These are phyloP conservation scores for Lenwebbia sp. DNA, from an alignment of 345 rosid species.

Conservation along the genomic window DNA sequence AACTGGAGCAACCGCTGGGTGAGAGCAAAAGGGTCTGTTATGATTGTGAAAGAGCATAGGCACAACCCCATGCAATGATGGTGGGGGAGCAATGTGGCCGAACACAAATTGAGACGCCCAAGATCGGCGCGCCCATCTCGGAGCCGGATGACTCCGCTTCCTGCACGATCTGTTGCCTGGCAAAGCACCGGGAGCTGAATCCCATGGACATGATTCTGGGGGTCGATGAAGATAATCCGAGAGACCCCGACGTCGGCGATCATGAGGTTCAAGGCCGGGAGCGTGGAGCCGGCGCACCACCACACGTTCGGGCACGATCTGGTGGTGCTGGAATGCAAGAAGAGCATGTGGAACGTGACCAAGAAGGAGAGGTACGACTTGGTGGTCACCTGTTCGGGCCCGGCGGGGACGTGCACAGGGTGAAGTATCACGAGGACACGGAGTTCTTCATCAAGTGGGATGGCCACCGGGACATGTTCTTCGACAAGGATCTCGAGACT, in stretches of 20 bases:
- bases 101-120: constrained; percentile 38
- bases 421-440: constrained; percentile 76
- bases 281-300: constrained; percentile 91
- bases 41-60: no score
- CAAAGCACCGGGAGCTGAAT: constrained; percentile 46
- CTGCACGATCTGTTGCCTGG: constrained; percentile 52
- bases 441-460: constrained; percentile 95
- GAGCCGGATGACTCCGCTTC: constrained; percentile 3
- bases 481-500: constrained; percentile 72
- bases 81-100: no score
- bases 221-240: constrained; percentile 82
- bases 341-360: constrained; percentile 75
- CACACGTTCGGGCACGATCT: constrained; percentile 84
- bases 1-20: no score
- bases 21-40: no score
- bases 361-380: constrained; percentile 60
- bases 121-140: constrained; percentile 26
- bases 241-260: constrained; percentile 82
- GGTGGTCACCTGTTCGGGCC: constrained; percentile 56
- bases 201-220: constrained; percentile 71
- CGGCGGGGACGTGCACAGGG: constrained; percentile 76
- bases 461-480: constrained; percentile 75
- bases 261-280: constrained; percentile 68
- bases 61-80: no score
- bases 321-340: constrained; percentile 62